Conservation (phyloP, 129 eudicot species). For the Chrysanthemum makinoi region DNA sequence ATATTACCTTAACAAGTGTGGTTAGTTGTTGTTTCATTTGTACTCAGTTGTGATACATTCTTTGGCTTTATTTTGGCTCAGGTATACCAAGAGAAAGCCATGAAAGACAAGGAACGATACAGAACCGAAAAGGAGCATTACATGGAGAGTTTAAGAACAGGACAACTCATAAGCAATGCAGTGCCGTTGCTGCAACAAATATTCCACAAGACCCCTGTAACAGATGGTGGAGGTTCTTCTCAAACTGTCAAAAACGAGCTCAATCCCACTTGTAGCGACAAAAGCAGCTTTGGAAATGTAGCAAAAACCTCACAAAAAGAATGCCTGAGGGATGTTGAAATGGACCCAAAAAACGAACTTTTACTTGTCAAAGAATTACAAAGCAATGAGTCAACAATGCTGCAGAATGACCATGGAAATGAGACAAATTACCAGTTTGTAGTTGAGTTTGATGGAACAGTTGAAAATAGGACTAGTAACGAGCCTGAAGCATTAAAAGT, state of each 20-base stretch:
- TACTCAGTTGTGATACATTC: neutral
- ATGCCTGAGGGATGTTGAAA: neutral
- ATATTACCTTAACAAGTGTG: neutral
- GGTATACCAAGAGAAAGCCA: slow-evolving; percentile 76
- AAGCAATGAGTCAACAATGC: neutral
- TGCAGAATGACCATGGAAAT: too few species aligned
- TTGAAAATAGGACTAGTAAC: neutral
- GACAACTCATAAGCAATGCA: slow-evolving; percentile 31
- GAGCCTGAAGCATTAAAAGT: neutral
- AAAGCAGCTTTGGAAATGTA: slow-evolving; percentile 31
- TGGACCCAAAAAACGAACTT: neutral
- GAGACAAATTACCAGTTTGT: too few species aligned
- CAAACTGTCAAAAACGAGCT: slow-evolving; percentile 35
- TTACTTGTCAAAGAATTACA: neutral
- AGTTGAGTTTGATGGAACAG: too few species aligned
- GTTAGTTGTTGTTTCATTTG: neutral
- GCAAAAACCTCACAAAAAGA: slow-evolving; percentile 24
- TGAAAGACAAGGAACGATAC: slow-evolving; percentile 74
- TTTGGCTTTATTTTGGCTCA: slow-evolving; percentile 21
- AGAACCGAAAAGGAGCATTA: slow-evolving; percentile 59
- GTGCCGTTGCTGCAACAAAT: slow-evolving; percentile 44
- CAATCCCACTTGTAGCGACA: slow-evolving; percentile 36
- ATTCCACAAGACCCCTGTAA: slow-evolving; percentile 25
- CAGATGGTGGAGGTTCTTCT: slow-evolving; percentile 30
- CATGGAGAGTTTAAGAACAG: slow-evolving; percentile 41